Conservation (phyloP, 176 grass and related monocot genomes). For the Aegilops sharonensis region DNA sequence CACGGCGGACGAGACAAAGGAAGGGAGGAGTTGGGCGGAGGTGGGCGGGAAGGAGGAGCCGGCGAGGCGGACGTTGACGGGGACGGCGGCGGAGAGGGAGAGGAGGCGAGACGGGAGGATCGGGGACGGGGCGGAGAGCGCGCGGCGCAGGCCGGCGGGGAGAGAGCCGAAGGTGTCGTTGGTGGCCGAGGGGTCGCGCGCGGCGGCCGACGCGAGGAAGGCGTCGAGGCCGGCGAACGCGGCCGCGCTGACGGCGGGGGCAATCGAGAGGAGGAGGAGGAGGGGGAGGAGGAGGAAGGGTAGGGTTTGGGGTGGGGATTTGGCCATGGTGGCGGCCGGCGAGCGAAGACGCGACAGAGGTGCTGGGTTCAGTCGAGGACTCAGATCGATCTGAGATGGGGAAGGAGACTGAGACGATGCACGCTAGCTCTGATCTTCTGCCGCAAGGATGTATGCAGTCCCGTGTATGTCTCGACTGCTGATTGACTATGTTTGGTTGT, state of each 20-base stretch:
- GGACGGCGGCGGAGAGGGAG: conserved; percentile 43
- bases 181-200: conserved; percentile 40
- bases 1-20: conserved; percentile 40
- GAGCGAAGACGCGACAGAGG: neutral
- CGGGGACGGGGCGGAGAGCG: conserved; percentile 14
- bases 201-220: conserved; percentile 47
- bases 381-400: conserved; percentile 41
- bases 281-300: neutral
- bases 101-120: conserved; percentile 44
- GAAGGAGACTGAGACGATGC: neutral
- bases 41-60: conserved; percentile 52
- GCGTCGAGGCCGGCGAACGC: conserved; percentile 49
- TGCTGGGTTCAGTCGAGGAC: neutral
- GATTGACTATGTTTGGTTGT: too few species aligned
- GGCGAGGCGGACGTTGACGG: conserved; percentile 60
- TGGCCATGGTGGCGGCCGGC: neutral
- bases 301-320: neutral
- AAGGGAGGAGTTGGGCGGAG: conserved; percentile 31
- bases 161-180: conserved; percentile 64
- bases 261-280: neutral
- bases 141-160: conserved; percentile 33
- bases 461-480: neutral
- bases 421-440: conserved; percentile 4
- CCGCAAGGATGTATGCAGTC: neutral
- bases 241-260: neutral